Conservation (phyloP, 257 asterid species). For the Ilex asprella region DNA sequence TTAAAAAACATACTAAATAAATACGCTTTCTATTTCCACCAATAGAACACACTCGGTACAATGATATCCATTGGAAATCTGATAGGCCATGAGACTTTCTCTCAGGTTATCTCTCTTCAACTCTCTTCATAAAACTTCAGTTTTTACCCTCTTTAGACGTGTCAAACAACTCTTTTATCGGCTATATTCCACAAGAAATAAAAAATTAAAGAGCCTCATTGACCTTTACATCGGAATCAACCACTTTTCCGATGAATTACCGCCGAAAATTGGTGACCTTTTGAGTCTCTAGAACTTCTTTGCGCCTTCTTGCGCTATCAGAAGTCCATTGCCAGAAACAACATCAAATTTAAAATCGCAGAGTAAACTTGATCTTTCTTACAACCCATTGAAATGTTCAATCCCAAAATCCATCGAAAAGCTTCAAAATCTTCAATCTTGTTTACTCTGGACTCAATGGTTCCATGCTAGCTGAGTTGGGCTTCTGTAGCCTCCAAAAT, state of each 20-base stretch:
- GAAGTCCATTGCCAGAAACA: conserved; percentile 67
- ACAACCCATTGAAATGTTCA: conserved; percentile 62
- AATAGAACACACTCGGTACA: too few relatives aligned
- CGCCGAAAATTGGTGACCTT: conserved; percentile 54
- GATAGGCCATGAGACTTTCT: too few relatives aligned
- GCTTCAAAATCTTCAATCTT: conserved; percentile 48
- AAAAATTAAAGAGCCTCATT: conserved; percentile 36
- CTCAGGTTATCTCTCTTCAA: conserved; percentile 47
- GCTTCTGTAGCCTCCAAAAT: conserved; percentile 61
- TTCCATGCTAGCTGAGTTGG: conserved; percentile 60
- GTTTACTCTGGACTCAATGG: conserved; percentile 57
- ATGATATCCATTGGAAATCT: too few relatives aligned
- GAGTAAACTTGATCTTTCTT: conserved; percentile 59
- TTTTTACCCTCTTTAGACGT: conserved; percentile 54
- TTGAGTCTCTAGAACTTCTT: conserved; percentile 35
- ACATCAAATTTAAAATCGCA: conserved; percentile 48
- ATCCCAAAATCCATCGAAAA: conserved; percentile 54
- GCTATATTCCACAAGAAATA: conserved; percentile 56
- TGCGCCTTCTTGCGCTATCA: conserved; percentile 48
- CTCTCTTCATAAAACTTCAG: conserved; percentile 38
- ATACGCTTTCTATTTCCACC: too few relatives aligned
- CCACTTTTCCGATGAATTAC: conserved; percentile 55
- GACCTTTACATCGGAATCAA: conserved; percentile 61
- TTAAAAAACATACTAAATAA: too few relatives aligned
- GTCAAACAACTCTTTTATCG: conserved; percentile 71